A percentile compares a stretch with the other conserved stretches of the same genome.
These are phyloP conservation scores for Fallopia convolvulus DNA, from an alignment of 148 eudicot species.

Conservation along the genomic window DNA sequence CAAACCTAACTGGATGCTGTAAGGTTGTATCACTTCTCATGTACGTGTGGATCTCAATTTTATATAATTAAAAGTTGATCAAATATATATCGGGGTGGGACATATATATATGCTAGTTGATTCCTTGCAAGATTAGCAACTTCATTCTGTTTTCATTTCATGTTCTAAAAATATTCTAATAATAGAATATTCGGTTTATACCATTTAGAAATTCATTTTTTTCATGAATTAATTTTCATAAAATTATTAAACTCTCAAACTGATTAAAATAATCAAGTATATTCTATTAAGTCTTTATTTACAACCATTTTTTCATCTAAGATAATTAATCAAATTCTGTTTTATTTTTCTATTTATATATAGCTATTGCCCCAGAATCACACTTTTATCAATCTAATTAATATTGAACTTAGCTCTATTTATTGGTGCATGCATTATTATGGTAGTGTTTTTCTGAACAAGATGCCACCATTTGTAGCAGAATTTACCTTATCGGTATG, in stretches of 20 bases:
- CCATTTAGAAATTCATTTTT: neutral
- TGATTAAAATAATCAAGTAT: neutral
- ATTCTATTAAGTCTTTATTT: neutral
- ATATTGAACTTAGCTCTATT: neutral
- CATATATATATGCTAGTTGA: neutral
- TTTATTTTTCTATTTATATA: neutral
- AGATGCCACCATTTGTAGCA: slow-evolving; percentile 1
- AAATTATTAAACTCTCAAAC: neutral
- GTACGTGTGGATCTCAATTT: neutral
- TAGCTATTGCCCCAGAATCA: neutral
- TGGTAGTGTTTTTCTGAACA: slow-evolving; percentile 9
- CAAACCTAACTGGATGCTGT: neutral
- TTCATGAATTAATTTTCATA: neutral
- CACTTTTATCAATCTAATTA: neutral
- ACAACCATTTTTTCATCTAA: neutral
- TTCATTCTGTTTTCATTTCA: neutral
- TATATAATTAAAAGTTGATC: neutral
- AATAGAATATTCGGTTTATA: neutral
- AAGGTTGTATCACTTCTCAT: neutral
- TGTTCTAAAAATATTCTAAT: neutral
- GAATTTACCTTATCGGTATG: slow-evolving; percentile 2
- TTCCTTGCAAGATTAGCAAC: neutral
- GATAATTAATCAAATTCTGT: neutral
- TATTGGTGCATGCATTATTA: neutral
- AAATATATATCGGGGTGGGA: neutral